phyloP scores from a whole-genome alignment of 2,329 filamentous ascomycete species.

The Claviceps cyperi region DNA sequence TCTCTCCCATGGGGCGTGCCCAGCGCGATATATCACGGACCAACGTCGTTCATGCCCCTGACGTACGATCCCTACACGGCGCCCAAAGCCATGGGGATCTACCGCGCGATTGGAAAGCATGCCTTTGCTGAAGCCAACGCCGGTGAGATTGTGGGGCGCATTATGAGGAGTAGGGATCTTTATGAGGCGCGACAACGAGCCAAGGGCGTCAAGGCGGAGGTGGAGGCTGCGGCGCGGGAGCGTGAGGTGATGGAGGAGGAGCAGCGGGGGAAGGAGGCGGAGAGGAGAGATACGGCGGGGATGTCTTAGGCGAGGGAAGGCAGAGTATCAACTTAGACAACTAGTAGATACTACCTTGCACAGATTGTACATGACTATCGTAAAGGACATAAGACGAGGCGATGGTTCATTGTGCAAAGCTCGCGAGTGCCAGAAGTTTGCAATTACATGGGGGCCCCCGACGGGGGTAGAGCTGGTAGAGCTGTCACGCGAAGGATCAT shows the following conservation, averaged over 20 bases:
- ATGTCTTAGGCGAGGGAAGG: no score
- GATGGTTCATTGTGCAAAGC: no score
- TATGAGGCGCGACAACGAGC: constrained; percentile 86
- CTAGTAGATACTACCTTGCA: no score
- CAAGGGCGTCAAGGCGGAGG: constrained; percentile 74
- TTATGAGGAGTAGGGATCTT: constrained; percentile 69
- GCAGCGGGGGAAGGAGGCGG: constrained; percentile 34
- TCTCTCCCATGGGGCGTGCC: constrained; percentile 61
- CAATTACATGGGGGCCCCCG: no score
- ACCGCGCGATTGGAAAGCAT: constrained; percentile 63
- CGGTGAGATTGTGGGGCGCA: constrained; percentile 78
- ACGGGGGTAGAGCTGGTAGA: no score
- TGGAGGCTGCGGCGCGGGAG: constrained; percentile 51
- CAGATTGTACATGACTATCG: no score
- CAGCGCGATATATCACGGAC: constrained; percentile 85
- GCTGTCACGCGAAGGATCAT: no score
- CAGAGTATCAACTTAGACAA: no score
- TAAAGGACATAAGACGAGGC: no score
- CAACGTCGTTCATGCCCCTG: constrained; percentile 74
- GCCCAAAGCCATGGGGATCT: constrained; percentile 72
- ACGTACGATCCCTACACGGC: constrained; percentile 71
- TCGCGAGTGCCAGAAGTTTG: no score
- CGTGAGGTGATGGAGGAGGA: constrained; percentile 49
- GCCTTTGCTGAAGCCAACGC: constrained; percentile 80
- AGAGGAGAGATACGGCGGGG: constrained; percentile 9